Percentiles rank a stretch among this genome's conserved stretches.
These are phyloP conservation scores for Talaromyces sp. DNA, from an alignment of 2,329 filamentous ascomycete species.

Conservation along the genomic window DNA sequence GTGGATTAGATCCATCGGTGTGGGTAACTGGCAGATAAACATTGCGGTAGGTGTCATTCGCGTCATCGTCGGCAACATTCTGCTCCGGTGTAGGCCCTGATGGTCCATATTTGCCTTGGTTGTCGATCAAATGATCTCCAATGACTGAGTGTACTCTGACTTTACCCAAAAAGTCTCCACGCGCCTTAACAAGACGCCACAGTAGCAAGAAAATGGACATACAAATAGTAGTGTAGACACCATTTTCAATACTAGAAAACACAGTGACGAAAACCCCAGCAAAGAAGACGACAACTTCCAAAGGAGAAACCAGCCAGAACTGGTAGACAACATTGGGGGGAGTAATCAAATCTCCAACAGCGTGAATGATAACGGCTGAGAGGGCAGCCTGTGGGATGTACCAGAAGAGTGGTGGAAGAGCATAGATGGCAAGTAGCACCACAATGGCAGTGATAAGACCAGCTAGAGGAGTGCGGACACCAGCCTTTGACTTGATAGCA, in stretches of 20 bases:
- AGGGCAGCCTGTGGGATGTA: conserved; percentile 82
- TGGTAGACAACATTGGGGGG: conserved; percentile 87
- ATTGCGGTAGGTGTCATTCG: conserved; percentile 58
- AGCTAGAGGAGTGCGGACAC: conserved; percentile 83
- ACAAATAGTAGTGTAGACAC: conserved; percentile 80
- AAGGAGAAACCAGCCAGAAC: conserved; percentile 87
- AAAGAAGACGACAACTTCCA: conserved; percentile 91
- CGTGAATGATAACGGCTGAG: conserved; percentile 89
- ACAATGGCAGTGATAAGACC: conserved; percentile 82
- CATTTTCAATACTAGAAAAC: conserved; percentile 83
- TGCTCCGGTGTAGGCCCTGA: conserved; percentile 34
- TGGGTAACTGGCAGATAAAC: conserved; percentile 85
- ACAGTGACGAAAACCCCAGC: conserved; percentile 84
- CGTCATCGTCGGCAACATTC: conserved; percentile 27
- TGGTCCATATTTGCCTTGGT: conserved; percentile 58
- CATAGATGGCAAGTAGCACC: conserved; percentile 85
- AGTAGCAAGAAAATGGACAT: conserved; percentile 73
- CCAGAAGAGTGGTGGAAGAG: conserved; percentile 81
- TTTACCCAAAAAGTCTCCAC: conserved; percentile 75
- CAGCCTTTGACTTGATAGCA: conserved; percentile 95
- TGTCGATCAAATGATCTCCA: conserved; percentile 66
- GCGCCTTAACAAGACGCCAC: conserved; percentile 76
- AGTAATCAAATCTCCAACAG: conserved; percentile 87
- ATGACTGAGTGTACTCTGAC: conserved; percentile 80
- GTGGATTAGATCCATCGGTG: conserved; percentile 84